Evolutionary conservation across 371 early-diverging fungal species (phyloP).

Genomic region (Lichtheimia ramosa): DNA sequence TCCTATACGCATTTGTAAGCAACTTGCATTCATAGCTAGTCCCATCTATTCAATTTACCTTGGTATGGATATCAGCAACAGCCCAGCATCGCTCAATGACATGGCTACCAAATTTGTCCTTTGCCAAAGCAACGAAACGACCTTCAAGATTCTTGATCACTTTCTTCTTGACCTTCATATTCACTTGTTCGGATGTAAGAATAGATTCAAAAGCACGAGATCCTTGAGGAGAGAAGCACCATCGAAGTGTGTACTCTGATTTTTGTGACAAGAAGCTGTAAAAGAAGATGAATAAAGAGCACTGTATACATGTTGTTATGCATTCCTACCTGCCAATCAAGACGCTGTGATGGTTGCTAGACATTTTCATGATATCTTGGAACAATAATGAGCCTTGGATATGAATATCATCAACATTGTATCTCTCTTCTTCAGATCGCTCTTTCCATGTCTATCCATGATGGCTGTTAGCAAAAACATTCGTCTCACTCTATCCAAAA

Average conservation of each 20-base stretch:
- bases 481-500: not conserved
- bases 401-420: conserved; percentile 52
- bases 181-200: conserved; percentile 54
- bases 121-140: conserved; percentile 59
- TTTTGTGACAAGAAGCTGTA: conserved; percentile 56
- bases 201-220: conserved; percentile 78
- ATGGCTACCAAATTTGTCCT: conserved; percentile 79
- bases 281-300: not conserved
- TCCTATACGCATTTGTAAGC: conserved; percentile 24
- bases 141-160: conserved; percentile 60
- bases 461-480: not conserved
- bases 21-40: too few species aligned
- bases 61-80: conserved; percentile 73
- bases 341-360: conserved; percentile 58
- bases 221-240: conserved; percentile 70
- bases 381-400: conserved; percentile 76
- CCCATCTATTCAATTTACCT: conserved; percentile 26
- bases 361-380: conserved; percentile 69
- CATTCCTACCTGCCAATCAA: conserved; percentile 56
- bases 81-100: conserved; percentile 79
- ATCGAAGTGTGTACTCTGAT: conserved; percentile 49
- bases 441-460: conserved; percentile 27
- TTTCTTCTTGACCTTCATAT: conserved; percentile 65
- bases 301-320: conserved; percentile 4
- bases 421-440: conserved; percentile 35